Evolutionary conservation across 1,284 basidiomycete species (phyloP).

Genomic region (Pholiota adiposa): DNA sequence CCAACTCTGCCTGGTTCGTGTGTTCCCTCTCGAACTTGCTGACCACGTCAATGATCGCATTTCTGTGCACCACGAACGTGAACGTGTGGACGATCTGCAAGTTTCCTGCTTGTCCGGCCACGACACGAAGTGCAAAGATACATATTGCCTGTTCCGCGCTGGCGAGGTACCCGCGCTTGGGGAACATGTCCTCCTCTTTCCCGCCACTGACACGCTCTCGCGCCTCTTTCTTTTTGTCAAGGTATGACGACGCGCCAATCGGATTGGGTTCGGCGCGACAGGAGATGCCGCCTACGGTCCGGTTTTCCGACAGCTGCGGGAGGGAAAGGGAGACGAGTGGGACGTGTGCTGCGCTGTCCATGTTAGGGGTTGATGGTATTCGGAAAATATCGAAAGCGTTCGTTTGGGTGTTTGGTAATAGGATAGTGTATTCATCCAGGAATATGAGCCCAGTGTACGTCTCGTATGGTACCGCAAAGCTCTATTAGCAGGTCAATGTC

Average conservation of each 20-base stretch:
- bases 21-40: not conserved
- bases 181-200: constrained; percentile 7
- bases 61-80: constrained; percentile 44
- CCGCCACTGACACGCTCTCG: not conserved
- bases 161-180: constrained; percentile 33
- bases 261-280: constrained; percentile 50
- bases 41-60: constrained; percentile 29
- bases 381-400: constrained; percentile 43
- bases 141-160: constrained; percentile 40
- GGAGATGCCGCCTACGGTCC: constrained; percentile 34
- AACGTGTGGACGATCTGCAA: constrained; percentile 26
- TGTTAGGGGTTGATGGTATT: constrained; percentile 29
- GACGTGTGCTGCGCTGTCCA: not conserved
- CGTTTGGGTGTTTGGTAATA: constrained; percentile 43
- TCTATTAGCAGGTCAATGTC: constrained; percentile 23
- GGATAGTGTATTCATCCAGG: constrained; percentile 40
- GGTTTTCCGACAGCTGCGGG: constrained; percentile 31
- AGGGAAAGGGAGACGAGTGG: constrained; percentile 30
- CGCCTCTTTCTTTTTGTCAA: constrained; percentile 6
- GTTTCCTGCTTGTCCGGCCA: not conserved
- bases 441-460: constrained; percentile 47
- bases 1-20: too few species aligned
- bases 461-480: constrained; percentile 27
- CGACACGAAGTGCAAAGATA: constrained; percentile 41
- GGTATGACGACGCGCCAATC: constrained; percentile 20